Conservation (phyloP, 768 basidiomycete species). For the Albatrellus ellisii region DNA sequence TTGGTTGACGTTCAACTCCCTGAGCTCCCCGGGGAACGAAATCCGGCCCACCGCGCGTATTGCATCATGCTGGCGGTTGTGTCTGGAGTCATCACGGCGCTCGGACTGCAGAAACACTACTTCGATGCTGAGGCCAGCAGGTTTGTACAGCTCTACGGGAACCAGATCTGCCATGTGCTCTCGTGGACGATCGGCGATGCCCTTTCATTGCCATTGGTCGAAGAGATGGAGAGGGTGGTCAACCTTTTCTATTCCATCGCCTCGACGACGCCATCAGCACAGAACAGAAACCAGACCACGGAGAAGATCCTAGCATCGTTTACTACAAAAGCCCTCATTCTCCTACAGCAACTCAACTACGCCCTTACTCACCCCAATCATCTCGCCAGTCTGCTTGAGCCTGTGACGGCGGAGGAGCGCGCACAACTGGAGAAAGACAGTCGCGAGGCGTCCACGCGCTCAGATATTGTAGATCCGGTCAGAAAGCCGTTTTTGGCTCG, state of each 20-base stretch:
- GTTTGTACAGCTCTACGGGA: conserved; percentile 73
- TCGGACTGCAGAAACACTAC: conserved; percentile 57
- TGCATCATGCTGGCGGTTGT: conserved; percentile 77
- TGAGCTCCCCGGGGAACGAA: conserved; percentile 62
- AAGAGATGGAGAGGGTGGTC: conserved; percentile 74
- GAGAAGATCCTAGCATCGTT: conserved; percentile 59
- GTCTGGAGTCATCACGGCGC: conserved; percentile 50
- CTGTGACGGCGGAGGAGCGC: conserved; percentile 66
- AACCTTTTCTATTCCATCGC: conserved; percentile 70
- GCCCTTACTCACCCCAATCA: conserved; percentile 87
- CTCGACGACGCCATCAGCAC: conserved; percentile 32
- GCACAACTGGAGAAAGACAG: conserved; percentile 50
- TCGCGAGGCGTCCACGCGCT: conserved; percentile 17
- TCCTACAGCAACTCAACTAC: conserved; percentile 83
- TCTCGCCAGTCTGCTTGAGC: conserved; percentile 69
- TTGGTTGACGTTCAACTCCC: conserved; percentile 51
- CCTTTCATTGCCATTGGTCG: conserved; percentile 62
- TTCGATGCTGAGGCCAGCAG: conserved; percentile 80
- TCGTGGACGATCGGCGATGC: conserved; percentile 75
- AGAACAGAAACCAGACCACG: conserved; percentile 35
- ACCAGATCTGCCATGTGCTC: conserved; percentile 64
- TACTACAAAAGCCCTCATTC: conserved; percentile 49
- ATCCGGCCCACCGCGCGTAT: conserved; percentile 70
- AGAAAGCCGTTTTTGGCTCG: conserved; percentile 63
- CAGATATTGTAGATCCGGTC: conserved; percentile 42